These are phyloP conservation scores for Trichopus zeylanicus DNA, from an alignment of 116 monocot species.

Conservation along the genomic window DNA sequence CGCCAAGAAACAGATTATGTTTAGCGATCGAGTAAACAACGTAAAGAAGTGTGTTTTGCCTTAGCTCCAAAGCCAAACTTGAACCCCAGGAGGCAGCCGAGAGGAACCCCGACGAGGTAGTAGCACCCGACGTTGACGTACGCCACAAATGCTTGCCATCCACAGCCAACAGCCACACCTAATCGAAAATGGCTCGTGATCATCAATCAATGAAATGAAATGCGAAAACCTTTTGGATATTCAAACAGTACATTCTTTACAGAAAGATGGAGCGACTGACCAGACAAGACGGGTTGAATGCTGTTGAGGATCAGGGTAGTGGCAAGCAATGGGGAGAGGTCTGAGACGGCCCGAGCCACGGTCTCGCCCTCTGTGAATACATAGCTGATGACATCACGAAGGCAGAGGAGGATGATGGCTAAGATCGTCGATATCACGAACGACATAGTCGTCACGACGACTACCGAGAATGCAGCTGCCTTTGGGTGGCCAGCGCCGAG, in stretches of 20 bases:
- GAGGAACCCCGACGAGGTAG: slow-evolving; percentile 32
- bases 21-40: too few relatives aligned
- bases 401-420: slow-evolving; percentile 29
- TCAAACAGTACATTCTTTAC: too few relatives aligned
- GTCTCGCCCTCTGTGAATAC: slow-evolving; percentile 72
- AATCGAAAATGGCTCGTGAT: too few relatives aligned
- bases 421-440: slow-evolving; percentile 34
- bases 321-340: too few relatives aligned
- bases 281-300: slow-evolving; percentile 77
- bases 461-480: slow-evolving; percentile 74
- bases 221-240: too few relatives aligned
- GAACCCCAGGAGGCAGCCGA: too few relatives aligned
- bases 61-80: too few relatives aligned
- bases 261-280: slow-evolving; percentile 17
- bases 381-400: slow-evolving; percentile 70
- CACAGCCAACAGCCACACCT: too few relatives aligned
- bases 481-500: slow-evolving; percentile 79
- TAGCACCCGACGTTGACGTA: slow-evolving; percentile 83
- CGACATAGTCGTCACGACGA: slow-evolving; percentile 54
- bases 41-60: too few relatives aligned
- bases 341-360: slow-evolving; percentile 24
- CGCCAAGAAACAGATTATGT: too few relatives aligned
- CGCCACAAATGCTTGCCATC: slow-evolving; percentile 23
- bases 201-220: too few relatives aligned
- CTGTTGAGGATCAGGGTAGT: slow-evolving; percentile 25